These are phyloP conservation scores for Anisodus acutangulus DNA, from an alignment of 257 asterid genomes.

Conservation along the genomic window DNA sequence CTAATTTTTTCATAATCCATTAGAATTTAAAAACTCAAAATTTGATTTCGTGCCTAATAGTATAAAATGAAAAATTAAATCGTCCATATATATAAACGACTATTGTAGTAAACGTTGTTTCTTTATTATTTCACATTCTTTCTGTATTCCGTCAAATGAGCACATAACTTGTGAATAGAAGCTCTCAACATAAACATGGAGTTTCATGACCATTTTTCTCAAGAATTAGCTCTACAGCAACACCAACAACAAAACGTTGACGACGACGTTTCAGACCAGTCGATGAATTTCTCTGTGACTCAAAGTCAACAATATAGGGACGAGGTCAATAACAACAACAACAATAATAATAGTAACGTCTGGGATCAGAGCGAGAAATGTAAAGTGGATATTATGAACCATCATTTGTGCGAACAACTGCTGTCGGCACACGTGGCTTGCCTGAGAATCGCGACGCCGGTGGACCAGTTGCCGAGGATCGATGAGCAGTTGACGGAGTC, in stretches of 20 bases:
- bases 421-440: constrained; percentile 87
- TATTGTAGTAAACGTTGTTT: constrained; percentile 10
- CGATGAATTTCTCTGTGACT: neutral
- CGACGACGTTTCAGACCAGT: constrained; percentile 7
- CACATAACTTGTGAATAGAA: neutral
- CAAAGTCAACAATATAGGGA: neutral
- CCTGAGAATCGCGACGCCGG: constrained; percentile 92
- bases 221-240: constrained; percentile 43
- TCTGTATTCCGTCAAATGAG: neutral
- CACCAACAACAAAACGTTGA: constrained; percentile 28
- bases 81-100: constrained; percentile 1
- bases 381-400: constrained; percentile 78
- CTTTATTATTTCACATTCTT: neutral
- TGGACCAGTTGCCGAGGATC: constrained; percentile 93
- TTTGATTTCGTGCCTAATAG: too few species aligned
- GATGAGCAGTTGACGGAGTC: constrained; percentile 96
- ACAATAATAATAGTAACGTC: neutral
- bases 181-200: constrained; percentile 32
- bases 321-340: neutral
- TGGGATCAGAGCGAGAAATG: constrained; percentile 41
- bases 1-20: too few species aligned
- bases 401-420: constrained; percentile 80
- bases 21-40: too few species aligned
- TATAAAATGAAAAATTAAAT: neutral
- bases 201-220: constrained; percentile 49